A percentile compares a stretch with the other conserved stretches of the same genome.
These are phyloP conservation scores for Arthrocladium fulminans DNA, from an alignment of 2,329 filamentous ascomycete species.

Conservation along the genomic window DNA sequence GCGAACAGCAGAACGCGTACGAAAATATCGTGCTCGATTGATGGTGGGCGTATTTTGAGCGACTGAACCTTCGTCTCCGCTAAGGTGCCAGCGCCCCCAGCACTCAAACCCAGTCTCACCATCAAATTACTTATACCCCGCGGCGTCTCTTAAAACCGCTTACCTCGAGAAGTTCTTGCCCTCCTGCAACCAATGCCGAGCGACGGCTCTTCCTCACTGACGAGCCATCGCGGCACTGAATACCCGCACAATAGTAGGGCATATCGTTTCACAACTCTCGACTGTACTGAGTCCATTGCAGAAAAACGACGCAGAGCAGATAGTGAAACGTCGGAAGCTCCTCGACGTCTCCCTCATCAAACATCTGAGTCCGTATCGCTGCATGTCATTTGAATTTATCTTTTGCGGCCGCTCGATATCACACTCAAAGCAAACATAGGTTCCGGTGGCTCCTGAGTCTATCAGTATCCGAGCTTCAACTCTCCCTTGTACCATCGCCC, in stretches of 20 bases:
- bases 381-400: too few relatives aligned
- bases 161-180: constrained; percentile 1
- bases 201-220: constrained; percentile 1
- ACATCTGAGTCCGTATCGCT: too few relatives aligned
- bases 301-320: not conserved
- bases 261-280: not conserved
- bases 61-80: too few relatives aligned
- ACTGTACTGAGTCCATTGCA: not conserved
- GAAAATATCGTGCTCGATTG: too few relatives aligned
- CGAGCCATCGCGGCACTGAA: not conserved
- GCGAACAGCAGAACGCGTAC: too few relatives aligned
- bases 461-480: too few relatives aligned
- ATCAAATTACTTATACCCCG: not conserved
- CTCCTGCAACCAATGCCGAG: not conserved
- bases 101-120: not conserved
- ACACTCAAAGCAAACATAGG: too few relatives aligned
- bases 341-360: too few relatives aligned
- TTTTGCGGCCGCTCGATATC: too few relatives aligned
- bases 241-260: not conserved
- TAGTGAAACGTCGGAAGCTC: not conserved
- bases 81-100: not conserved
- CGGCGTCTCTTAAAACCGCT: not conserved
- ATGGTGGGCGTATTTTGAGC: too few relatives aligned
- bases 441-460: too few relatives aligned
- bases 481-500: too few relatives aligned